A percentile compares a stretch with the other conserved stretches of the same genome.
Conservation (phyloP, 2,329 filamentous ascomycete species). For the Scedosporium dehoogii region DNA sequence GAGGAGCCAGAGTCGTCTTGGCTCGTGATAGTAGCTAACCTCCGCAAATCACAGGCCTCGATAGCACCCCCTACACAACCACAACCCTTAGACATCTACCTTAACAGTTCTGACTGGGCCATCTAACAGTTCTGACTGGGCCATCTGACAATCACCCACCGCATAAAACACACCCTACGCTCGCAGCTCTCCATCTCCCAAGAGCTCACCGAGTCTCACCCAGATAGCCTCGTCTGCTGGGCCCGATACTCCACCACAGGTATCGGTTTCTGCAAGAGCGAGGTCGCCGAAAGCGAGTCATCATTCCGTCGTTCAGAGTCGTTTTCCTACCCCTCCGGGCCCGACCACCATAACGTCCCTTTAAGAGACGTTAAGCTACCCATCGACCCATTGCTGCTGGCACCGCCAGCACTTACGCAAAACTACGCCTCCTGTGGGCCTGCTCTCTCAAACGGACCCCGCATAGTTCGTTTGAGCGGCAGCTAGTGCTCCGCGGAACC, state of each 20-base stretch:
- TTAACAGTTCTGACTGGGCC: not conserved
- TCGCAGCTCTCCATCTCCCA: not conserved
- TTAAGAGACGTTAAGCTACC: slow-evolving; percentile 49
- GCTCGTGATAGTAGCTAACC: slow-evolving; percentile 5
- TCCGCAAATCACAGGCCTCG: slow-evolving; percentile 34
- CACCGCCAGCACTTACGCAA: slow-evolving; percentile 64
- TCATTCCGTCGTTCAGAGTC: slow-evolving; percentile 77
- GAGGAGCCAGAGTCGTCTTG: not conserved
- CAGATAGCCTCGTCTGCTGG: slow-evolving; percentile 47
- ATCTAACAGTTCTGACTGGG: not conserved
- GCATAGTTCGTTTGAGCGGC: slow-evolving; percentile 94
- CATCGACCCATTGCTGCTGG: slow-evolving; percentile 56
- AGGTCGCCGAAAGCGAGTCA: slow-evolving; percentile 55
- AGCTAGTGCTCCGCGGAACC: slow-evolving; percentile 89
- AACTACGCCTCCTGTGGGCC: slow-evolving; percentile 70
- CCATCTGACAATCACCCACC: not conserved
- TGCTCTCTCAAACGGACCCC: slow-evolving; percentile 93
- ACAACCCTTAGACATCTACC: not conserved
- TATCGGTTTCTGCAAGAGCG: slow-evolving; percentile 74
- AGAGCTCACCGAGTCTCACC: slow-evolving; percentile 3
- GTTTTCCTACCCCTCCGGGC: slow-evolving; percentile 74
- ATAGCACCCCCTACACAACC: slow-evolving; percentile 41
- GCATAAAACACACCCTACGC: not conserved
- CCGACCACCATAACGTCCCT: slow-evolving; percentile 85
- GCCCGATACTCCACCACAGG: slow-evolving; percentile 71